Evolutionary conservation across 345 rosid species (phyloP), one percentile per base, ranked within the genome.

Genomic region (Hirschfeldia incana): DNA sequence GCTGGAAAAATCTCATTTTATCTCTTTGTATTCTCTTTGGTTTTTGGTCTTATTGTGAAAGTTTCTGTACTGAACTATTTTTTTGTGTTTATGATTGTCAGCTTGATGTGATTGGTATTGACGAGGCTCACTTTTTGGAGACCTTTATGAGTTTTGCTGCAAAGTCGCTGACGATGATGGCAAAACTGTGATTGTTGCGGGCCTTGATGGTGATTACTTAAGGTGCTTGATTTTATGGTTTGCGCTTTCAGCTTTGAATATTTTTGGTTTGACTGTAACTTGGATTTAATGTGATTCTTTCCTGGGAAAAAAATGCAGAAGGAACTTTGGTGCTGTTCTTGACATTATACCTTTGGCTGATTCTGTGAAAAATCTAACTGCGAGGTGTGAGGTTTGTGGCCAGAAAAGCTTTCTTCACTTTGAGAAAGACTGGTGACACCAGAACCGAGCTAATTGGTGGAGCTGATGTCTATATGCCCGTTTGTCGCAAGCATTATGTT

Each of bases 91-190:
- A 21, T 21, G 21, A 21, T 27, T 51, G 4, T 3, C 6, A 95
- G 99, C 66, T 95, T 71, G 93, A 95, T 79, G 96, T 95, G 65
- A 91, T 93, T 58, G 99, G 98, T 44, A 88, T 95, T 26, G 99
- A 95, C 16, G 99, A 95, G 75, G 99, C 94, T 28, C 98, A 95
- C 68, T 93, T 93, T 95, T 95, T 26, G 93, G 87, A 65, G 99
- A 95, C 73, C 94, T 95, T 2, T 95, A 95, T 67, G 98, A 89
- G 76, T 95, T 95, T 82, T 95, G 99, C 79, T 84, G 87, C 81
- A 76, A 86, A 69, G 92, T 90, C n/a, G 99, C 96, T 21, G 99
- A 93, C 64, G 83, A 70, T 1, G 98, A 95, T 59, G 89, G 98
- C 9, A 93, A 95, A 76, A 89, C 81, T 3, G 81, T 95, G 17